phyloP scores from a whole-genome alignment of 805 yeast genomes.

The Candida oleophila region DNA sequence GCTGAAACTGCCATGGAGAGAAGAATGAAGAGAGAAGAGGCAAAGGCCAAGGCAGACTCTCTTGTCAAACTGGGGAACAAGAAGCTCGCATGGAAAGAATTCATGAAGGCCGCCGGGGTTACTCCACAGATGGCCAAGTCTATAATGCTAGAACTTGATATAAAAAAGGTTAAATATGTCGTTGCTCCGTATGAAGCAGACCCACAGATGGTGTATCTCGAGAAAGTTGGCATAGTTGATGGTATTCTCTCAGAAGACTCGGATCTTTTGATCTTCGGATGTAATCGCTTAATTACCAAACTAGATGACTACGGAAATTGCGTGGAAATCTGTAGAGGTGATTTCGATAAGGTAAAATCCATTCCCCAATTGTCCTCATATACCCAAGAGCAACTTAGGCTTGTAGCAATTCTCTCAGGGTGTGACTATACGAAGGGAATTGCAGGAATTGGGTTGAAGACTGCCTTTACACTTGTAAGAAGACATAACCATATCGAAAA shows the following conservation, averaged over 20 bases:
- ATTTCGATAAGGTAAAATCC: constrained; percentile 48
- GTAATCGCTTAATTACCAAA: constrained; percentile 72
- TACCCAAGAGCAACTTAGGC: constrained; percentile 57
- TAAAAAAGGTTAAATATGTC: constrained; percentile 58
- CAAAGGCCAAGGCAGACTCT: constrained; percentile 54
- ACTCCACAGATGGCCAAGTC: constrained; percentile 91
- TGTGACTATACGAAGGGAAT: constrained; percentile 94
- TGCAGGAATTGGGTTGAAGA: constrained; percentile 74
- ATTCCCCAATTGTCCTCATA: constrained; percentile 52
- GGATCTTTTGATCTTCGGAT: constrained; percentile 88
- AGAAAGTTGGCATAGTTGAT: constrained; percentile 67
- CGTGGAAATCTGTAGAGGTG: constrained; percentile 60
- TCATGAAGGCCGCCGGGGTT: constrained; percentile 78
- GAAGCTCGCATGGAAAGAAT: constrained; percentile 64
- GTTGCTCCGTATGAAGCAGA: constrained; percentile 99
- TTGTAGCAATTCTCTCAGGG: constrained; percentile 87
- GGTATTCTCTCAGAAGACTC: constrained; percentile 94
- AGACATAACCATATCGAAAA: constrained; percentile 52
- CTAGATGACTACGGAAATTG: constrained; percentile 74
- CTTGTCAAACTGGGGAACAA: constrained; percentile 52
- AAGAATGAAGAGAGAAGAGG: constrained; percentile 53
- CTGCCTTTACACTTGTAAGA: constrained; percentile 63
- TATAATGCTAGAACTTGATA: constrained; percentile 68
- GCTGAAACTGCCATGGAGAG: constrained; percentile 70
- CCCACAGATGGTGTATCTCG: constrained; percentile 91